A percentile compares a stretch with the other conserved stretches of the same genome.
phyloP scores from a whole-genome alignment of 805 yeast genomes.

The Saccharomyces kudriavzevii region DNA sequence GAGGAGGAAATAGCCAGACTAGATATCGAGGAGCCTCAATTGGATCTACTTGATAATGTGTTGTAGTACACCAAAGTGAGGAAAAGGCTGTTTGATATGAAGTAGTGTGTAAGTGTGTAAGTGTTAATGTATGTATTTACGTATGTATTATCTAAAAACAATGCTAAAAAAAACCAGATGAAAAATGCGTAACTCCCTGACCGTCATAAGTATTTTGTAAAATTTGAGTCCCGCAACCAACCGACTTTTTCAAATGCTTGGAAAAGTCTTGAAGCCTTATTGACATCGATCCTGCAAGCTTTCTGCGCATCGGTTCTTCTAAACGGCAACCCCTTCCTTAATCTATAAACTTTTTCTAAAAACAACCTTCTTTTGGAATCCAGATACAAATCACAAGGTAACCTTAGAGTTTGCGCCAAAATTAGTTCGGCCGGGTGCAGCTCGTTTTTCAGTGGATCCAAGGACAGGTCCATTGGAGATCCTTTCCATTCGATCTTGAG shows the following conservation, averaged over 20 bases:
- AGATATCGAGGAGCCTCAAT: neutral
- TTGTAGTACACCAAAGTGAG: neutral
- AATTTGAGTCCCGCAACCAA: conserved; percentile 76
- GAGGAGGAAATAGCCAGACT: neutral
- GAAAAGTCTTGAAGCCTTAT: conserved; percentile 84
- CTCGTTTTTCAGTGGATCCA: conserved; percentile 62
- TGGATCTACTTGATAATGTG: neutral
- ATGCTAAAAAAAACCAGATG: neutral
- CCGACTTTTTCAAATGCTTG: conserved; percentile 89
- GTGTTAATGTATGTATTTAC: conserved; percentile 1
- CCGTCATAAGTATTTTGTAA: conserved; percentile 37
- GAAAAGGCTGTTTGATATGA: neutral
- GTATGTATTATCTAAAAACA: neutral
- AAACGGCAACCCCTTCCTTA: conserved; percentile 64
- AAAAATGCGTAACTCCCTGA: neutral
- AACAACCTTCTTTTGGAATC: conserved; percentile 78
- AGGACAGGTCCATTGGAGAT: conserved; percentile 82
- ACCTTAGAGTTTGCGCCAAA: conserved; percentile 79
- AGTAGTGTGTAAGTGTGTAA: neutral
- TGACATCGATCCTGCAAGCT: conserved; percentile 94
- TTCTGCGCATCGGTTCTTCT: conserved; percentile 97
- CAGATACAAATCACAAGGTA: conserved; percentile 79
- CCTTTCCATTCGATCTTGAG: conserved; percentile 96
- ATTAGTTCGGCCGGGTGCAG: conserved; percentile 88
- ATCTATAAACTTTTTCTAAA: conserved; percentile 76